Evolutionary conservation across 352 stramenopile species (phyloP), one percentile per base, ranked within the genome.

Genomic region (Phytopythium mirpurense): DNA sequence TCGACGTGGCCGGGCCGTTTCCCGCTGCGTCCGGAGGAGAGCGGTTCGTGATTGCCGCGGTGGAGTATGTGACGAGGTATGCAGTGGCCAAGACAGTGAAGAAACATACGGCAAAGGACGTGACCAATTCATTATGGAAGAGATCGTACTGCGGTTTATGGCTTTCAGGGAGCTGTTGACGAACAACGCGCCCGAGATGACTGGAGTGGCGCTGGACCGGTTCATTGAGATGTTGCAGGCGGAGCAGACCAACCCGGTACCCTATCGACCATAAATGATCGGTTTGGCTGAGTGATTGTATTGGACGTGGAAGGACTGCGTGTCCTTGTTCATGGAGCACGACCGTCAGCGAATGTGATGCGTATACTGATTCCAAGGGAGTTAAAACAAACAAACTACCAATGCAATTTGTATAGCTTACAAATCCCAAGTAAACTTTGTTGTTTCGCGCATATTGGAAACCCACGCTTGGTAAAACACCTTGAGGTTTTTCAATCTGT

Each of bases 41-140:
- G 14, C 48, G 56, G 2, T 62, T 51, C 32, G 61, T 51, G 0
- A 41, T 64, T 11, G 61, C 40, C 4, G 52, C 52, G 5, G 40
- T 51, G 3, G 40, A 57, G 29, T 51, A 57, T 37, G 40, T 50
- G 38, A 57, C 18, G 21, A 12, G 42, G 27, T 57, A 57, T n/a
- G 51, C 32, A 10, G 41, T 57, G 35, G 18, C 42, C 14, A 11
- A n/a, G 1, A 15, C 16, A 16, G 40, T 50, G 18, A 12, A 23
- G 31, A n/a, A 31, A 12, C 51, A 57, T 51, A 50, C 40, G 3
- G 51, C 38, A 18, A 27, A 1, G 2, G 34, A 6, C 8, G 26
- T 57, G 26, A 40, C 40, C 2, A 43, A 1, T 32, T 49, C 21
- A 16, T 46, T 12, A 51, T 51, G 51, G n/a, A 7, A 16, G n/a